These are phyloP conservation scores for Kodamaea lidongshanica DNA, from an alignment of 805 yeast genomes.

Conservation along the genomic window DNA sequence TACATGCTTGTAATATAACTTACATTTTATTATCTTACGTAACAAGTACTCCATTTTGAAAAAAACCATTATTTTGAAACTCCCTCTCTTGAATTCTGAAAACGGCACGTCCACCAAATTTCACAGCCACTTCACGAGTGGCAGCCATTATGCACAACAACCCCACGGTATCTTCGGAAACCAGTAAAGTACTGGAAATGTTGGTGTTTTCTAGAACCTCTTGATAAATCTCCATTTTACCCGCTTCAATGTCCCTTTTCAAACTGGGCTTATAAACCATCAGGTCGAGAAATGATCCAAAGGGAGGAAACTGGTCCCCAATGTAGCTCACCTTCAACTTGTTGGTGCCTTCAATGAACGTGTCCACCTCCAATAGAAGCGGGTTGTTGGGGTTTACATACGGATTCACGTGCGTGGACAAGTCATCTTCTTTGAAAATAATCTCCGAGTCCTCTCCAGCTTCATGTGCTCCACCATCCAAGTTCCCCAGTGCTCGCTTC, in stretches of 20 bases:
- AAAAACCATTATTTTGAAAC: not conserved
- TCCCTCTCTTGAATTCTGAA: not conserved
- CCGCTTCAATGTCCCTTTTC: slow-evolving; percentile 32
- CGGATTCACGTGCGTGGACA: slow-evolving; percentile 23
- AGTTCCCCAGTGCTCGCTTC: slow-evolving; percentile 3
- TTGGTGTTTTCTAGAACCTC: slow-evolving; percentile 12
- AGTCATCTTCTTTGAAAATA: slow-evolving; percentile 5
- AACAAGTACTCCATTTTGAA: too few species aligned
- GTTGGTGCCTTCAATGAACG: slow-evolving; percentile 4
- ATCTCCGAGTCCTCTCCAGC: too few species aligned
- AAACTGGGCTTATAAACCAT: slow-evolving; percentile 23
- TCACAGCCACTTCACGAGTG: slow-evolving; percentile 27
- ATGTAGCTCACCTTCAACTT: slow-evolving; percentile 11
- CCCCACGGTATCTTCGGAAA: slow-evolving; percentile 28
- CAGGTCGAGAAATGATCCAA: slow-evolving; percentile 30
- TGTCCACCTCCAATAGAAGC: slow-evolving; percentile 14
- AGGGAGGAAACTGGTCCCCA: slow-evolving; percentile 33
- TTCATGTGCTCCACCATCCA: not conserved
- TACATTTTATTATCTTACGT: too few species aligned
- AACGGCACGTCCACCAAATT: slow-evolving; percentile 14
- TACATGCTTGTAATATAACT: too few species aligned
- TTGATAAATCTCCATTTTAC: slow-evolving; percentile 32
- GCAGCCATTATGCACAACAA: slow-evolving; percentile 25
- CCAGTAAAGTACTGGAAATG: slow-evolving; percentile 25
- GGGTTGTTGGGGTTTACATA: slow-evolving; percentile 23